A percentile compares a stretch with the other conserved stretches of the same genome.
phyloP scores from a whole-genome alignment of 2,329 filamentous ascomycete genomes.

The Colletotrichum zoysiae region DNA sequence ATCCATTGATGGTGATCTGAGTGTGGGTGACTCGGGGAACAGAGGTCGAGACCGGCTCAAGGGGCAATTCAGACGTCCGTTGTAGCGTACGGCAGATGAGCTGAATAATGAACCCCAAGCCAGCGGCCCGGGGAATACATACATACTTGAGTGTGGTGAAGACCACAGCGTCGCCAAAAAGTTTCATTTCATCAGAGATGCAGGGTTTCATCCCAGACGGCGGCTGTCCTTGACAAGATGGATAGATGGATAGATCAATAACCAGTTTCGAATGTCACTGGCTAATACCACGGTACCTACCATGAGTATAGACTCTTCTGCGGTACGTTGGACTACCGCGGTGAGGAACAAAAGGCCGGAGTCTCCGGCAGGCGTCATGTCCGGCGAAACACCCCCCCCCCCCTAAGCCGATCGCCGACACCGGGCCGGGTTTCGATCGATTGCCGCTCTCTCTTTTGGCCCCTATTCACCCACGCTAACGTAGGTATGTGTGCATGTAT shows the following conservation, averaged over 20 bases:
- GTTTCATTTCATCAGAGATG: background rate
- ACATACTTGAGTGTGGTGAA: background rate
- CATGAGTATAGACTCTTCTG: background rate
- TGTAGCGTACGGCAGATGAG: background rate
- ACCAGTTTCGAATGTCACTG: background rate
- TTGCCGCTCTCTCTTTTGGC: too few species aligned
- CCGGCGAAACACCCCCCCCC: conserved; percentile 3
- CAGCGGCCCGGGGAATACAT: background rate
- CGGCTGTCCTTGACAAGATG: background rate
- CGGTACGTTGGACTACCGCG: too few species aligned
- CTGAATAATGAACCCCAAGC: background rate
- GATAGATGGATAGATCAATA: background rate
- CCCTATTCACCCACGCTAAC: too few species aligned
- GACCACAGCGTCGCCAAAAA: background rate
- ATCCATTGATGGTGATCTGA: background rate
- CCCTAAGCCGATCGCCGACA: conserved; percentile 23
- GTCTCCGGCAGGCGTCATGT: background rate
- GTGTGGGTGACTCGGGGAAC: background rate
- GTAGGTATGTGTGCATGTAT: too few species aligned
- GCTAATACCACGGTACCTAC: background rate
- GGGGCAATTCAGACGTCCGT: background rate
- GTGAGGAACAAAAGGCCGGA: background rate
- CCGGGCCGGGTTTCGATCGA: conserved; percentile 20
- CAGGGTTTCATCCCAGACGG: background rate
- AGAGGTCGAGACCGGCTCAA: too few species aligned